Evolutionary conservation across 257 asterid genomes (phyloP), one percentile per base, ranked within the genome.

Genomic region (Thymus quinquecostatus): DNA sequence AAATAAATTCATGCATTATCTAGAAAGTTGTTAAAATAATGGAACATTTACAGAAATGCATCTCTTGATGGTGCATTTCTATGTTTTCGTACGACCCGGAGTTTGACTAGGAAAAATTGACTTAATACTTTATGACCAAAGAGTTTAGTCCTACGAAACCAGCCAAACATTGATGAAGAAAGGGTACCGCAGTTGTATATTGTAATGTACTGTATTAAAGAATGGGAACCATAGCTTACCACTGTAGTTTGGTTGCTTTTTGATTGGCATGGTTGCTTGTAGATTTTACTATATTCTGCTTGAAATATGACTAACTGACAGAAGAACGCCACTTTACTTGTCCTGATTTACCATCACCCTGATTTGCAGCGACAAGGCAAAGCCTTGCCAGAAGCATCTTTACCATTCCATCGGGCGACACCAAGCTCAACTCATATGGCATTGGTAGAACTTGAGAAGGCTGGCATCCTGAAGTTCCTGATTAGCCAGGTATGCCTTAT

Each of bases 391-490:
- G 89, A 94, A 81, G 97, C 98, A 75, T 91, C 97, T 44, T 78
- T 94, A 61, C 96, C 98, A 61, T 94, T 94, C 82, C 96, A 94
- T 82, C 91, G 97, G 59, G 97, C 98, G 44, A 94, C 82, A 38
- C 98, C 98, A 75, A 88, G 96, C 82, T 56, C 81, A 79, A 94
- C 98, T 44, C 98, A 91, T 59, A 86, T 94, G 97, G 97, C 98
- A 64, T 79, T 94, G 81, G 96, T 91, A 77, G 95, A 82, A 78
- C 83, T 94, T 72, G 96, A 94, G 86, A 88, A 82, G 75, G 96
- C 95, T 75, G 98, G 96, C 64, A 81, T 91, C 55, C 79, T 94
- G 61, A 91, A 91, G 85, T 94, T 91, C 74, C 75, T 89, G 76
- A 89, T 94, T 48, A 94, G 98, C 80, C 98, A 92, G 98, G 98